phyloP scores from a whole-genome alignment of 1,139 yeast species.

The Nakaseomyces nivariensis region DNA sequence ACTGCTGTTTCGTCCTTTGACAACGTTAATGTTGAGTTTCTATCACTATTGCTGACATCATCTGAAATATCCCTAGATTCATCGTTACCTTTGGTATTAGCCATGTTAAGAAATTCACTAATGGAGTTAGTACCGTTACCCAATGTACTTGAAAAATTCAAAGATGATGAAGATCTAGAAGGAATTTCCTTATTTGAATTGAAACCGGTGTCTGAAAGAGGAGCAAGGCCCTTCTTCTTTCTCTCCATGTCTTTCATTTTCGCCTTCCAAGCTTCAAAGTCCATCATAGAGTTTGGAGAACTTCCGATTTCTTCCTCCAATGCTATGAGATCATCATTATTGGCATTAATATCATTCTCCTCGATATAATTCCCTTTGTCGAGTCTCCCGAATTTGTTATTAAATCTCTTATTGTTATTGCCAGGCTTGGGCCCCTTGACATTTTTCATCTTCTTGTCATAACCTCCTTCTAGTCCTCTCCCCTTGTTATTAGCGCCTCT shows the following conservation, averaged over 20 bases:
- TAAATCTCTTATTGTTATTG: constrained; percentile 6
- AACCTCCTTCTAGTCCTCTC: constrained; percentile 9
- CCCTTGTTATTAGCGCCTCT: constrained; percentile 5
- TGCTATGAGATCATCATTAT: constrained; percentile 14
- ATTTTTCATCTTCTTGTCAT: constrained; percentile 7
- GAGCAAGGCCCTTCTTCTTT: constrained; percentile 42
- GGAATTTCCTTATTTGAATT: constrained; percentile 38
- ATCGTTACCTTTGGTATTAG: constrained; percentile 7
- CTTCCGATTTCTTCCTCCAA: constrained; percentile 28
- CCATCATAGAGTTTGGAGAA: constrained; percentile 49
- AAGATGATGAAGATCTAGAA: constrained; percentile 34
- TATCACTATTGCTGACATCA: background rate
- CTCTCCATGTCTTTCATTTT: constrained; percentile 50
- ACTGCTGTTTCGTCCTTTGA: background rate
- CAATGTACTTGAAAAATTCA: constrained; percentile 6
- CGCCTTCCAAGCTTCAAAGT: constrained; percentile 64
- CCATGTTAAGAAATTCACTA: constrained; percentile 25
- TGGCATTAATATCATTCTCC: constrained; percentile 6
- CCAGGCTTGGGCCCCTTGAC: background rate
- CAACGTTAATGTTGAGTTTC: background rate
- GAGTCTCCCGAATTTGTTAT: constrained; percentile 8
- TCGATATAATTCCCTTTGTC: constrained; percentile 11
- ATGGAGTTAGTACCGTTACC: constrained; percentile 20
- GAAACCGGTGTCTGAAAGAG: constrained; percentile 53
- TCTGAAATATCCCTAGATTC: background rate